A percentile compares a stretch with the other conserved stretches of the same genome.
phyloP scores from a whole-genome alignment of 768 basidiomycete species.

The Amanita exitialis region DNA sequence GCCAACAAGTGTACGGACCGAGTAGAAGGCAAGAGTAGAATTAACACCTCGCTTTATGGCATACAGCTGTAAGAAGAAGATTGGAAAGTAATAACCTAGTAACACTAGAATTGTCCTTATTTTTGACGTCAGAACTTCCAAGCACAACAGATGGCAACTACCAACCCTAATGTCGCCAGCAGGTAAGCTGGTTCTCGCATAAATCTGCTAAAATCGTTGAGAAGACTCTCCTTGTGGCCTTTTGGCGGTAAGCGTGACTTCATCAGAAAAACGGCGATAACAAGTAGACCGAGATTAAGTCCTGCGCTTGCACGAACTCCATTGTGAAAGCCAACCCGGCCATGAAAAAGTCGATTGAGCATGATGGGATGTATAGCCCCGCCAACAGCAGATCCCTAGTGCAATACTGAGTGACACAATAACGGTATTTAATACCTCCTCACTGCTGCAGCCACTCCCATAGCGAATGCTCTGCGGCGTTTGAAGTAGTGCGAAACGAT shows the following conservation, averaged over 20 bases:
- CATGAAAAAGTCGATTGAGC: constrained; percentile 43
- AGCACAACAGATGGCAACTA: background rate
- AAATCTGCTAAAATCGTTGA: constrained; percentile 22
- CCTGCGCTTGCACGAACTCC: constrained; percentile 41
- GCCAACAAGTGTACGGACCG: constrained; percentile 20
- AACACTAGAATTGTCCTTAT: constrained; percentile 24
- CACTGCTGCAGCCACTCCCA: constrained; percentile 25
- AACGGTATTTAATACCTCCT: background rate
- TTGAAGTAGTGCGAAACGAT: constrained; percentile 29
- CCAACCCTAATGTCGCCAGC: constrained; percentile 28
- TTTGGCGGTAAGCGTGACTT: constrained; percentile 31
- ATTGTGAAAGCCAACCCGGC: constrained; percentile 39
- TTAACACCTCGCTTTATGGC: constrained; percentile 36
- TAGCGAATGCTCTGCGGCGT: constrained; percentile 21
- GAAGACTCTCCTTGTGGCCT: constrained; percentile 18
- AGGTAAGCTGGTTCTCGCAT: constrained; percentile 35
- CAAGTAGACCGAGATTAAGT: constrained; percentile 25
- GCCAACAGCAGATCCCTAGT: constrained; percentile 43
- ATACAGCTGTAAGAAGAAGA: constrained; percentile 49
- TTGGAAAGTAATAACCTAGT: constrained; percentile 34
- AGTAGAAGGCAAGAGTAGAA: constrained; percentile 44
- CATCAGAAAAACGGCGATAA: constrained; percentile 28
- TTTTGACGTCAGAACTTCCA: background rate
- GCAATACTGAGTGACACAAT: background rate
- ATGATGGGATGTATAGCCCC: constrained; percentile 54